These are phyloP conservation scores for Rhynchosporium graminicola DNA, from an alignment of 2,329 filamentous ascomycete species.

Conservation along the genomic window DNA sequence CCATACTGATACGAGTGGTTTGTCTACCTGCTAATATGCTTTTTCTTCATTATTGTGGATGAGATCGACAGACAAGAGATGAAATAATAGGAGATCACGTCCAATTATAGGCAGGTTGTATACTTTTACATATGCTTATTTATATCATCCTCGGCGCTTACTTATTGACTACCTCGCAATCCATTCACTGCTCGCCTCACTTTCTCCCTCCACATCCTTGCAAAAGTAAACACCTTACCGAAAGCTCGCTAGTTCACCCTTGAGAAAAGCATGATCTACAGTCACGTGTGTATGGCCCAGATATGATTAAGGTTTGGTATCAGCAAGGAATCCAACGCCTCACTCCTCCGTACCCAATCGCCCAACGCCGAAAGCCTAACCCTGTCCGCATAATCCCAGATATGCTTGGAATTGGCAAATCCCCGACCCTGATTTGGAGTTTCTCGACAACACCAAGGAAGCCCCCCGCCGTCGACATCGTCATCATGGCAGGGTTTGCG, in stretches of 20 bases:
- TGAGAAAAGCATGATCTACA: not conserved
- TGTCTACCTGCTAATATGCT: conserved; percentile 3
- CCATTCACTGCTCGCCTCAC: not conserved
- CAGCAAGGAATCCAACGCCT: no score
- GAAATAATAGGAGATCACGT: no score
- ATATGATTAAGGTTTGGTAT: not conserved
- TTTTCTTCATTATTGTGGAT: not conserved
- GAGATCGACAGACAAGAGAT: no score
- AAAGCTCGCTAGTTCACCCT: conserved; percentile 6
- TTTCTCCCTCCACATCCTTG: not conserved
- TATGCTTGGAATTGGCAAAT: conserved; percentile 1
- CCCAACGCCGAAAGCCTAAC: not conserved
- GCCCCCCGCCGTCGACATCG: conserved; percentile 9
- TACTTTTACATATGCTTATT: not conserved
- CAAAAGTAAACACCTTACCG: conserved; percentile 2
- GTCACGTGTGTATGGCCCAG: conserved; percentile 10
- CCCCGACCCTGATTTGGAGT: conserved; percentile 6
- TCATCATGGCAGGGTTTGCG: conserved; percentile 1
- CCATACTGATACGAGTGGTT: conserved; percentile 3
- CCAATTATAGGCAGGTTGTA: no score
- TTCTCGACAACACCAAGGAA: conserved; percentile 6
- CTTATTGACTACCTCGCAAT: not conserved
- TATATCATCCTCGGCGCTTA: not conserved
- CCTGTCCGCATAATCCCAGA: not conserved
- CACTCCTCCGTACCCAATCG: not conserved